Evolutionary conservation across 768 basidiomycete genomes (phyloP).

Genomic region (Coprinopsis sp.): DNA sequence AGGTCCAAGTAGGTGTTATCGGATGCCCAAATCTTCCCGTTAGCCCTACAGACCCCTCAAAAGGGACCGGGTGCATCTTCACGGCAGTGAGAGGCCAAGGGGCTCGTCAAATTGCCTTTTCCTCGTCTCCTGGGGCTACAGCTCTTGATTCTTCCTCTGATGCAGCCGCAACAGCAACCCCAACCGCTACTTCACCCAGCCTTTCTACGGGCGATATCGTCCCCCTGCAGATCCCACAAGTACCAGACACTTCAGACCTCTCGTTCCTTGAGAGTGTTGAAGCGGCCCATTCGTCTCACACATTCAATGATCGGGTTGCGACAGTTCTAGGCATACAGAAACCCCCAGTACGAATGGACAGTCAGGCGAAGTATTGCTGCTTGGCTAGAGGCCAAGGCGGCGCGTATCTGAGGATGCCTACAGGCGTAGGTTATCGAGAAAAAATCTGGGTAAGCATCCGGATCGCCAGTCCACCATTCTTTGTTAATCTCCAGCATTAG

Average conservation of each 20-base stretch:
- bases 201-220: too few species aligned
- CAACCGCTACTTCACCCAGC: too few species aligned
- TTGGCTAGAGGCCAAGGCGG: conserved; percentile 84
- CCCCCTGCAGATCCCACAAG: conserved; percentile 49
- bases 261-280: conserved; percentile 91
- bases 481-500: conserved; percentile 29
- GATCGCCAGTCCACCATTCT: background rate
- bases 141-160: conserved; percentile 24
- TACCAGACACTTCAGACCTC: conserved; percentile 40
- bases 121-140: background rate
- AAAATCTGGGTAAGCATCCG: conserved; percentile 85
- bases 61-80: conserved; percentile 75
- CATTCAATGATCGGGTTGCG: conserved; percentile 73
- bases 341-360: conserved; percentile 82
- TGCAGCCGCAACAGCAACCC: conserved; percentile 23
- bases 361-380: conserved; percentile 91
- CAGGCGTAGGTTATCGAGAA: conserved; percentile 74
- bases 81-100: conserved; percentile 86
- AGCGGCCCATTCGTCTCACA: conserved; percentile 85
- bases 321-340: conserved; percentile 59
- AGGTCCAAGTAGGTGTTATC: conserved; percentile 79
- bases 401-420: conserved; percentile 77
- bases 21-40: conserved; percentile 90
- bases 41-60: conserved; percentile 46
- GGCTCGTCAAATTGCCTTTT: conserved; percentile 53